Conservation (phyloP, 345 rosid genomes). For the Euphorbia tirucalli region DNA sequence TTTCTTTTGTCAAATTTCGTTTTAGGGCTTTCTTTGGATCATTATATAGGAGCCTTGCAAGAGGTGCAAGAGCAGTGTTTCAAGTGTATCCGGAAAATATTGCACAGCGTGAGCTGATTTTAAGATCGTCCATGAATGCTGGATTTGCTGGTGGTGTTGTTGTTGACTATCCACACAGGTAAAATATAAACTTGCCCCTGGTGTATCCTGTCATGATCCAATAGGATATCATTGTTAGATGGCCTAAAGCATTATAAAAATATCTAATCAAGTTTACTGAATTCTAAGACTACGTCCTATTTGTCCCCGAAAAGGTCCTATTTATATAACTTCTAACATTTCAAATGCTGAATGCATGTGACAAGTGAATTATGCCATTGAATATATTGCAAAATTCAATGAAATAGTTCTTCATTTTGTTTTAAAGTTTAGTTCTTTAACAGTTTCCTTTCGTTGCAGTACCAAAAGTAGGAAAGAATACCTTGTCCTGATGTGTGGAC, state of each 20-base stretch:
- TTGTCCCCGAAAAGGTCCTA: too few relatives aligned
- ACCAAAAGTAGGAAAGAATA: slow-evolving; percentile 80
- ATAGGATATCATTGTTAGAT: too few relatives aligned
- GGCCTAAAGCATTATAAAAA: too few relatives aligned
- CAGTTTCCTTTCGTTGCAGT: slow-evolving; percentile 37
- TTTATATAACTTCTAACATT: too few relatives aligned
- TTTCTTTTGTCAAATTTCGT: background rate
- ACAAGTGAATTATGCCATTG: too few relatives aligned
- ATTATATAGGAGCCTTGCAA: slow-evolving; percentile 70
- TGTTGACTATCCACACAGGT: slow-evolving; percentile 94
- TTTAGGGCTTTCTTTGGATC: slow-evolving; percentile 87
- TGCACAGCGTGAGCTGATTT: slow-evolving; percentile 79
- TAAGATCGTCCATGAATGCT: slow-evolving; percentile 78
- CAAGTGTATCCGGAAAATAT: slow-evolving; percentile 85
- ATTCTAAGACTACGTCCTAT: background rate
- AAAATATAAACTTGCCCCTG: background rate
- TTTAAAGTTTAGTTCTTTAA: background rate
- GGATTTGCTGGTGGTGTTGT: slow-evolving; percentile 95
- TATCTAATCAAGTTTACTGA: background rate
- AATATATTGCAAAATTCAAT: too few relatives aligned
- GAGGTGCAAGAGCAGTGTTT: slow-evolving; percentile 91
- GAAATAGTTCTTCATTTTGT: background rate
- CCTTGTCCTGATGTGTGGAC: slow-evolving; percentile 80
- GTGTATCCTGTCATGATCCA: background rate
- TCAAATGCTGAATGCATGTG: too few relatives aligned